phyloP scores from a whole-genome alignment of 2,329 filamentous ascomycete species.

The Arthroderma sp. region DNA sequence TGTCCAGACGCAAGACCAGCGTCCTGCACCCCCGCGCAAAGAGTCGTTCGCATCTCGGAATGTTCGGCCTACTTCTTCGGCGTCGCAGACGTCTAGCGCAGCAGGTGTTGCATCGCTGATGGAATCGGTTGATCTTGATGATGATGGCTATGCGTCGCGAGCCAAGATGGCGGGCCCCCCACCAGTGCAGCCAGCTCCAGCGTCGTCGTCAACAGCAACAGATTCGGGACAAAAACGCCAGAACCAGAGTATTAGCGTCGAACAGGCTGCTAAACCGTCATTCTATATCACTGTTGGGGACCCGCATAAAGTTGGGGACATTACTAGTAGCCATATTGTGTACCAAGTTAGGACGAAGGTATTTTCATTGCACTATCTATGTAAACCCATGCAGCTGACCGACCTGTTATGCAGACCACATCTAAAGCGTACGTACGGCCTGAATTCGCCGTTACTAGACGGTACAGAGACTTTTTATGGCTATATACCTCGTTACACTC shows the following conservation, averaged over 20 bases:
- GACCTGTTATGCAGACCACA: conserved; percentile 52
- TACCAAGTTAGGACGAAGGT: conserved; percentile 93
- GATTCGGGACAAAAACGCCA: conserved; percentile 38
- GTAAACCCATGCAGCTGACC: neutral
- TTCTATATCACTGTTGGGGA: conserved; percentile 90
- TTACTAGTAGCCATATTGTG: conserved; percentile 94
- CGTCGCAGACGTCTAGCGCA: conserved; percentile 38
- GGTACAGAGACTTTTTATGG: conserved; percentile 96
- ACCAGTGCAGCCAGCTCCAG: conserved; percentile 41
- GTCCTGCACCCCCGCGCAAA: conserved; percentile 49
- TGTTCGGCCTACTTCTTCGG: conserved; percentile 27
- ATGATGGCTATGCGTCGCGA: conserved; percentile 45
- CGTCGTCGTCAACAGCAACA: conserved; percentile 22
- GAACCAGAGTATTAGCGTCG: conserved; percentile 73
- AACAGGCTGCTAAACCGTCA: conserved; percentile 82
- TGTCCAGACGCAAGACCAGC: conserved; percentile 34
- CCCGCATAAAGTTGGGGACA: conserved; percentile 92
- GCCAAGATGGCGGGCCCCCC: conserved; percentile 53
- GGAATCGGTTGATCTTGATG: conserved; percentile 61
- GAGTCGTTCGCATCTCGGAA: conserved; percentile 35
- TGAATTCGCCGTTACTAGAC: conserved; percentile 84
- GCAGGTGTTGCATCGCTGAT: conserved; percentile 34
- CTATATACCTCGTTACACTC: conserved; percentile 88
- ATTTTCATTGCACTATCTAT: conserved; percentile 17
- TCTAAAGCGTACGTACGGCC: conserved; percentile 90